Conservation (phyloP, 768 basidiomycete genomes). For the Xerocomellus dryophilus region DNA sequence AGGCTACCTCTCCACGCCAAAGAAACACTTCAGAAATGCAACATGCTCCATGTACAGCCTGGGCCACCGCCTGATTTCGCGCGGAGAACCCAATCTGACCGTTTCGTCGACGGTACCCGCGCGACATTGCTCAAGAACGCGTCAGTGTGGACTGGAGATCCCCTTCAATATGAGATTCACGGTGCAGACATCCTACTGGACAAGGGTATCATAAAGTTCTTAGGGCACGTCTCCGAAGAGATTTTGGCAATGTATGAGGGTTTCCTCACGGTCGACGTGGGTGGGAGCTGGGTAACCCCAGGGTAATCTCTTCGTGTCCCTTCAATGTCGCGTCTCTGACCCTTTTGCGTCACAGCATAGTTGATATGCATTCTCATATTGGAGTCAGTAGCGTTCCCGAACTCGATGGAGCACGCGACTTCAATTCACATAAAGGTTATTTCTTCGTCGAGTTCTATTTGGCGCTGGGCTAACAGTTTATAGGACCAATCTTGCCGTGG, state of each 20-base stretch:
- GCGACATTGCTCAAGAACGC: slow-evolving; percentile 45
- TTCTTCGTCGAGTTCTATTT: neutral
- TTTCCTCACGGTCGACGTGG: slow-evolving; percentile 54
- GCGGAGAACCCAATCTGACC: slow-evolving; percentile 36
- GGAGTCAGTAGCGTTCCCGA: slow-evolving; percentile 65
- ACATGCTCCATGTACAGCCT: slow-evolving; percentile 33
- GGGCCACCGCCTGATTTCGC: slow-evolving; percentile 37
- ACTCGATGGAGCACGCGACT: slow-evolving; percentile 50
- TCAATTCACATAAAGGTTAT: slow-evolving; percentile 56
- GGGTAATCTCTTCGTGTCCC: slow-evolving; percentile 42
- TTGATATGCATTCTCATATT: slow-evolving; percentile 78
- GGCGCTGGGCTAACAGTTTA: neutral
- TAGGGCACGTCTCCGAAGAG: slow-evolving; percentile 42
- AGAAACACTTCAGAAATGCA: slow-evolving; percentile 35
- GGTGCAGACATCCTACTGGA: slow-evolving; percentile 42
- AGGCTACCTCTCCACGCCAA: slow-evolving; percentile 29
- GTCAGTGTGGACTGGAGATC: slow-evolving; percentile 51
- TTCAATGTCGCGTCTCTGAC: slow-evolving; percentile 35
- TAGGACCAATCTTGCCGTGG: slow-evolving; percentile 67
- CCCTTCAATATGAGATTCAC: slow-evolving; percentile 35
- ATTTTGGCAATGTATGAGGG: slow-evolving; percentile 38
- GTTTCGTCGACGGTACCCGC: slow-evolving; percentile 37
- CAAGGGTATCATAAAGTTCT: slow-evolving; percentile 35
- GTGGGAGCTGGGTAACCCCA: slow-evolving; percentile 67
- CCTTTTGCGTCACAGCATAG: slow-evolving; percentile 34